Evolutionary conservation across 2,329 filamentous ascomycete genomes (phyloP).

Genomic region (Cercospora sesami): DNA sequence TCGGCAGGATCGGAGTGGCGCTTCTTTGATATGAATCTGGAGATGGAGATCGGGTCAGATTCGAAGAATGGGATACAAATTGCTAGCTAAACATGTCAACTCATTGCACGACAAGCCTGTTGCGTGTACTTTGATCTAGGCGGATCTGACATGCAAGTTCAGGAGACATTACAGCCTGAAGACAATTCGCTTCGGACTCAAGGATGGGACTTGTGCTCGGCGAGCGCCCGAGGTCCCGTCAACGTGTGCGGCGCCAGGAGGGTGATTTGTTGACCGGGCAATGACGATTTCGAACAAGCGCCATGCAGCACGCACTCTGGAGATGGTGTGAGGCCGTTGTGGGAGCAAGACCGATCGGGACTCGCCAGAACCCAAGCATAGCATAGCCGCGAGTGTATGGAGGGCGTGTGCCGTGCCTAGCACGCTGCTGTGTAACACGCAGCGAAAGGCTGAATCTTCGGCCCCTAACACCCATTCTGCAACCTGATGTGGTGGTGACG

Average conservation of each 20-base stretch:
- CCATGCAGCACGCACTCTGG: background rate
- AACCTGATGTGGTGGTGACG: background rate
- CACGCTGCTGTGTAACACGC: background rate
- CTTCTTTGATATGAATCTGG: background rate
- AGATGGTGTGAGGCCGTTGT: background rate
- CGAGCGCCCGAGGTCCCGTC: background rate
- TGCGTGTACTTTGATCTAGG: background rate
- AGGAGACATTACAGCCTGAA: background rate
- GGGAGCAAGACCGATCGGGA: background rate
- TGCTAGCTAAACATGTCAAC: background rate
- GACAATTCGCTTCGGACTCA: background rate
- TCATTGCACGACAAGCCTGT: background rate
- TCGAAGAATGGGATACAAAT: background rate
- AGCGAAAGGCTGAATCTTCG: background rate
- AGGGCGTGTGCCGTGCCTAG: background rate
- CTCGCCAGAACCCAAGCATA: background rate
- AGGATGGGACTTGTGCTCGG: background rate
- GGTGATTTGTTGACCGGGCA: background rate
- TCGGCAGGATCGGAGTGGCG: conserved; percentile 5
- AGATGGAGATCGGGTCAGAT: background rate
- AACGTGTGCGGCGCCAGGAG: background rate
- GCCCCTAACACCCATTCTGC: background rate
- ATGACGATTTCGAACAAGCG: background rate
- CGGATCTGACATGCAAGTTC: background rate
- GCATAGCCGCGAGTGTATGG: background rate